These are phyloP conservation scores for Boletus pseudopeckii DNA, from an alignment of 768 basidiomycete species.

Conservation along the genomic window DNA sequence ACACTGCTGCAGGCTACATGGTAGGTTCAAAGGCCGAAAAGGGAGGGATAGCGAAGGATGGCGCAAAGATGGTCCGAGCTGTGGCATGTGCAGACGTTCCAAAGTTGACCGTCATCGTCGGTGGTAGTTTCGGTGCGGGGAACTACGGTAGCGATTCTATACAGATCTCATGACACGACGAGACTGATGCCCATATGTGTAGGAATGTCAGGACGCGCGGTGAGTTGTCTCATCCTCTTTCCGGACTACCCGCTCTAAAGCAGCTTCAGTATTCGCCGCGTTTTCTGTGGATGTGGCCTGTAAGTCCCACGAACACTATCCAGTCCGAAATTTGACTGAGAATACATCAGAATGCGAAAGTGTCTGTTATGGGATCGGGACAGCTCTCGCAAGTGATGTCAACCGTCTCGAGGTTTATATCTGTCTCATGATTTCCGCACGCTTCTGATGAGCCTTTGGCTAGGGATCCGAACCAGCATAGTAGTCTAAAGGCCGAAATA, in stretches of 20 bases:
- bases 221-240: constrained; percentile 40
- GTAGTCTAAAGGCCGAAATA: constrained; percentile 72
- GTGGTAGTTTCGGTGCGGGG: constrained; percentile 92
- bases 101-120: constrained; percentile 89
- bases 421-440: not conserved
- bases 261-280: constrained; percentile 76
- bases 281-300: constrained; percentile 99
- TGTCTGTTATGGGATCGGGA: constrained; percentile 93
- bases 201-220: constrained; percentile 93
- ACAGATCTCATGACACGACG: constrained; percentile 2
- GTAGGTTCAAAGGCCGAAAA: constrained; percentile 93
- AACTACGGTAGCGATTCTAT: constrained; percentile 69
- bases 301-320: constrained; percentile 36
- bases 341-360: constrained; percentile 70
- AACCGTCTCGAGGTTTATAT: constrained; percentile 71
- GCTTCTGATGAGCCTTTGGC: not conserved
- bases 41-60: constrained; percentile 92
- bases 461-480: constrained; percentile 79
- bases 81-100: constrained; percentile 93
- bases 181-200: constrained; percentile 12
- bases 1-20: constrained; percentile 69
- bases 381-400: constrained; percentile 94
- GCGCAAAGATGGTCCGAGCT: constrained; percentile 95
- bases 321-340: constrained; percentile 7
- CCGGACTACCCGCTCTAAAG: constrained; percentile 2